Conservation (phyloP, 768 basidiomycete species). For the Mycena latifolia region DNA sequence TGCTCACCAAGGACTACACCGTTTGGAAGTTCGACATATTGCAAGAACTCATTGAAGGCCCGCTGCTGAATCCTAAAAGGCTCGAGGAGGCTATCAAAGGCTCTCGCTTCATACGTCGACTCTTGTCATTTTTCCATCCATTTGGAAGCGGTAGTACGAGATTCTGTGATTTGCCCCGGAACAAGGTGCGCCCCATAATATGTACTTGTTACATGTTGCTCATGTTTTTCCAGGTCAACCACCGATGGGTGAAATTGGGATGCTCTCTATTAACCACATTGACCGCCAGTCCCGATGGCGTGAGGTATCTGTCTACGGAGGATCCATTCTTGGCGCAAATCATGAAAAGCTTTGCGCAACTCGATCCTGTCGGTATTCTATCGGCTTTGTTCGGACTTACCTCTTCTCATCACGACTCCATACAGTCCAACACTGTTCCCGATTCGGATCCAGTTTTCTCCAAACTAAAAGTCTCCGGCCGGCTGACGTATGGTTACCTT, state of each 20-base stretch:
- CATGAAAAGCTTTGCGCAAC: slow-evolving; percentile 87
- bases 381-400: background rate
- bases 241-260: slow-evolving; percentile 89
- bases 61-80: slow-evolving; percentile 89
- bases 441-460: slow-evolving; percentile 89
- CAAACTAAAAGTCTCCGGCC: slow-evolving; percentile 82
- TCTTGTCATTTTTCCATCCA: slow-evolving; percentile 96
- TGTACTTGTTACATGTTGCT: background rate
- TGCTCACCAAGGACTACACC: slow-evolving; percentile 87
- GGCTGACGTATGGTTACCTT: slow-evolving; percentile 92
- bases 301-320: slow-evolving; percentile 82
- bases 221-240: slow-evolving; percentile 66
- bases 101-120: slow-evolving; percentile 86
- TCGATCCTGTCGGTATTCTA: slow-evolving; percentile 81
- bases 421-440: slow-evolving; percentile 77
- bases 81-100: slow-evolving; percentile 96
- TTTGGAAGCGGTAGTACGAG: slow-evolving; percentile 71
- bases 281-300: slow-evolving; percentile 85
- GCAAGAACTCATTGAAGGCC: slow-evolving; percentile 92
- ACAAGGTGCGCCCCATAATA: slow-evolving; percentile 58
- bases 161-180: slow-evolving; percentile 85
- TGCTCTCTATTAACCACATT: slow-evolving; percentile 87
- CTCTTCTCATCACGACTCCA: slow-evolving; percentile 2
- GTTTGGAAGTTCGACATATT: slow-evolving; percentile 95
- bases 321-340: slow-evolving; percentile 90